Evolutionary conservation across 2,329 filamentous ascomycete species (phyloP), one percentile per base, ranked within the genome.

Genomic region (Lachnellula hyalina): DNA sequence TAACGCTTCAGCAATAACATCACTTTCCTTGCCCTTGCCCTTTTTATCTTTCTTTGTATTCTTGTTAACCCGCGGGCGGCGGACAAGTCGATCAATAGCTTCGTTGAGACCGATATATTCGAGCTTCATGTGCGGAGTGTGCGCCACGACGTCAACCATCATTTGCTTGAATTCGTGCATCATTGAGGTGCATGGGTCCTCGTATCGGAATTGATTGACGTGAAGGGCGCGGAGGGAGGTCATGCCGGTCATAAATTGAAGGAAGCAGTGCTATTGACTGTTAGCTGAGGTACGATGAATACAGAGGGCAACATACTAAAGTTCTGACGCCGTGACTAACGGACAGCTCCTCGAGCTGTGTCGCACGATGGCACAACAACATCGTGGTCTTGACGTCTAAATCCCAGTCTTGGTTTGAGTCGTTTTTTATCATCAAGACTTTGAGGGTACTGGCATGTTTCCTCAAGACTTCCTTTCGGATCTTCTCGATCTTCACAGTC

Each of bases 361-460:
- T 71, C 1, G 79, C 82, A 23, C 71, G 73, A 5, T 67, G 72
- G 62, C 80, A 82, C 4, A 85, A 72, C n/a, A 83, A 68, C 52
- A 76, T 69, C 53, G 80, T 75, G 0, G 79, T 76, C 65, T 78
- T 81, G 45, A 77, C 73, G 53, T 85, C 76, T 4, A 77, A 61
- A 63, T 85, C 82, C 84, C 84, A 87, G 5, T 71, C 69, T 6
- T 70, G 65, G 45, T 75, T 74, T 19, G 70, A 65, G 49, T 82
- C 75, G 60, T 86, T 83, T 63, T 81, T 80, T 60, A 87, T 78
- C 74, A 85, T 79, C 17, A 87, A 67, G 11, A 79, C 73, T 64
- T 74, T 77, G 17, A 87, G 68, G 0, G 73, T 77, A 11, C 64
- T 62, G 53, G 81, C 73, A 63, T 87, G 84, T 69, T 79, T 84